Evolutionary conservation across 371 early-diverging fungal genomes (phyloP).

Genomic region (Mortierella sp.): DNA sequence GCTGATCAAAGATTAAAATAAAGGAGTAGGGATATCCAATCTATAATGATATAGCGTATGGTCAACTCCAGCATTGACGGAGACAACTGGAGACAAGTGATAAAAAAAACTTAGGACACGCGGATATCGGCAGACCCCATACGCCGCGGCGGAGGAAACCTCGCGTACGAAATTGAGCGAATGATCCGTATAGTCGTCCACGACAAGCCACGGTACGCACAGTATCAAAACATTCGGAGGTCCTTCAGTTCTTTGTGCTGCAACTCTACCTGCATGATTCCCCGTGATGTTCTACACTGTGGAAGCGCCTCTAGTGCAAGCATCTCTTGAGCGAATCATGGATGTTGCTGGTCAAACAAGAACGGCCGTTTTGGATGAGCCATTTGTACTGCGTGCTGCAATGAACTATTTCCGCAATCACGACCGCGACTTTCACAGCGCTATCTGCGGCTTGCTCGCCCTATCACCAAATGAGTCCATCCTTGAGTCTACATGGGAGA

Average conservation of each 20-base stretch:
- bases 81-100: too few species aligned
- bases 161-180: too few species aligned
- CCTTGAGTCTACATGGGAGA: constrained; percentile 20
- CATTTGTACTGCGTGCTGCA: constrained; percentile 25
- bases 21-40: too few species aligned
- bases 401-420: constrained; percentile 23
- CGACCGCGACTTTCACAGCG: constrained; percentile 30
- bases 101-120: too few species aligned
- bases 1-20: too few species aligned
- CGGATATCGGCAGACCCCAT: too few species aligned
- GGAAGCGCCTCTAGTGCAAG: constrained; percentile 28
- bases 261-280: constrained; percentile 24
- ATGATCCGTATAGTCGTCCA: too few species aligned
- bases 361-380: constrained; percentile 26
- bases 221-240: constrained; percentile 24
- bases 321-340: constrained; percentile 33
- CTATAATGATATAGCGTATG: too few species aligned
- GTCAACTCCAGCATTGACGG: too few species aligned
- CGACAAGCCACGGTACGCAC: constrained; percentile 30
- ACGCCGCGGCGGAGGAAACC: too few species aligned
- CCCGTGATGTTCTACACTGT: constrained; percentile 3
- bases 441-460: constrained; percentile 28
- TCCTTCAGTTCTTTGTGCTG: constrained; percentile 27
- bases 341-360: background rate
- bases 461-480: constrained; percentile 17